phyloP scores from a whole-genome alignment of 805 yeast species.

The Geotrichum ghanense region DNA sequence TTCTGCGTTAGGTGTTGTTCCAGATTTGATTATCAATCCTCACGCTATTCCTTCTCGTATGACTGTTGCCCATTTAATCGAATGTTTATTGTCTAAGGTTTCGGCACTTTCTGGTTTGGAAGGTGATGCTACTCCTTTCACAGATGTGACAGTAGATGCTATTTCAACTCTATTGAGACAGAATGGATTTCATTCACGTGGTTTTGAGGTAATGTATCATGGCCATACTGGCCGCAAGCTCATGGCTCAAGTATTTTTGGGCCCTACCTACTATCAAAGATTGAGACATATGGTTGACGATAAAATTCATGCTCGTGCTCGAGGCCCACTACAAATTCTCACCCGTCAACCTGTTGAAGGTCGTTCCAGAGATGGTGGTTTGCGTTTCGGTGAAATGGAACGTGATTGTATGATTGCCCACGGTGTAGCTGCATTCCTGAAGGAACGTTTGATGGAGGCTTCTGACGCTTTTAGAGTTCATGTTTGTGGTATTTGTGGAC shows the following conservation, averaged over 20 bases:
- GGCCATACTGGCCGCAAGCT: slow-evolving; percentile 98
- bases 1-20: slow-evolving; percentile 89
- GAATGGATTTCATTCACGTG: slow-evolving; percentile 96
- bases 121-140: slow-evolving; percentile 99
- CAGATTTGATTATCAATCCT: slow-evolving; percentile 95
- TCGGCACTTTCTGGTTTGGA: slow-evolving; percentile 91
- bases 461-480: slow-evolving; percentile 98
- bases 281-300: slow-evolving; percentile 99
- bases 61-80: slow-evolving; percentile 99
- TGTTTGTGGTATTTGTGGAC: slow-evolving; percentile 96
- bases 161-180: slow-evolving; percentile 85
- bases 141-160: slow-evolving; percentile 97
- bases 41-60: slow-evolving; percentile 99
- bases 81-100: slow-evolving; percentile 91
- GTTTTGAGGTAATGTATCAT: slow-evolving; percentile 96
- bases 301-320: slow-evolving; percentile 97
- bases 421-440: slow-evolving; percentile 97
- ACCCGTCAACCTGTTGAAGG: slow-evolving; percentile 99
- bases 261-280: slow-evolving; percentile 99
- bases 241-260: slow-evolving; percentile 97
- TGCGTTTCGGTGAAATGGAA: slow-evolving; percentile 99
- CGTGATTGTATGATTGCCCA: slow-evolving; percentile 99
- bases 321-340: slow-evolving; percentile 96
- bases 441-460: slow-evolving; percentile 97
- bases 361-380: slow-evolving; percentile 98